Evolutionary conservation across 2,329 filamentous ascomycete genomes (phyloP).

Genomic region (Hymenoscyphus fructigenus): DNA sequence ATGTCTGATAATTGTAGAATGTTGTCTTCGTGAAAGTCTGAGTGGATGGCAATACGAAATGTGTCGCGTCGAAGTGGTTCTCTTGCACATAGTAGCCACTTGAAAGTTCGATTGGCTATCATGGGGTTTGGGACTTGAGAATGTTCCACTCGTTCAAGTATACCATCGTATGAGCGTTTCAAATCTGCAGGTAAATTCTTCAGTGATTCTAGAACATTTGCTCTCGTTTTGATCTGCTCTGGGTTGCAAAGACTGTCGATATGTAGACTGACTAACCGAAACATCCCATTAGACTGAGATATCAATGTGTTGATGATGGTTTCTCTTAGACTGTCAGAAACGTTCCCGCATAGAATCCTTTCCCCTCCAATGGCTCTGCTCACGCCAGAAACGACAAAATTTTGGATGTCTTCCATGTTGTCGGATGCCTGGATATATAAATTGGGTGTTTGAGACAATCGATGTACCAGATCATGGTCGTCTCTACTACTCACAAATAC

Average conservation of each 20-base stretch:
- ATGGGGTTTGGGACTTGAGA: not conserved
- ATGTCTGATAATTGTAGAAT: not conserved
- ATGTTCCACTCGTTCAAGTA: not conserved
- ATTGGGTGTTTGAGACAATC: not conserved
- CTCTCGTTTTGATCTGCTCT: slow-evolving; percentile 1
- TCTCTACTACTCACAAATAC: slow-evolving; percentile 16
- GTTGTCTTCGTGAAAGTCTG: not conserved
- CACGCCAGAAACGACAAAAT: slow-evolving; percentile 5
- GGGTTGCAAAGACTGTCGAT: slow-evolving; percentile 20
- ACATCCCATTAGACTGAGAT: slow-evolving; percentile 14
- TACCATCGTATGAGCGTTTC: slow-evolving; percentile 2
- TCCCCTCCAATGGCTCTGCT: slow-evolving; percentile 2
- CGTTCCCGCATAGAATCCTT: slow-evolving; percentile 8
- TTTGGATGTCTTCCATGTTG: slow-evolving; percentile 10
- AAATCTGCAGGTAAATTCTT: slow-evolving; percentile 9
- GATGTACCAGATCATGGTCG: slow-evolving; percentile 13
- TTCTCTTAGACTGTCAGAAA: not conserved
- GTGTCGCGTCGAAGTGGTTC: not conserved
- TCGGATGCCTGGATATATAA: slow-evolving; percentile 13
- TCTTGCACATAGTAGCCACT: slow-evolving; percentile 12
- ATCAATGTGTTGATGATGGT: slow-evolving; percentile 5
- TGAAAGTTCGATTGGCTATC: not conserved
- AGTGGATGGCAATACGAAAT: not conserved
- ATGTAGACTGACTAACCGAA: slow-evolving; percentile 18
- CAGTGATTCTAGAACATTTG: slow-evolving; percentile 9